phyloP scores from a whole-genome alignment of 768 basidiomycete species.

The Sarcodon sp. region DNA sequence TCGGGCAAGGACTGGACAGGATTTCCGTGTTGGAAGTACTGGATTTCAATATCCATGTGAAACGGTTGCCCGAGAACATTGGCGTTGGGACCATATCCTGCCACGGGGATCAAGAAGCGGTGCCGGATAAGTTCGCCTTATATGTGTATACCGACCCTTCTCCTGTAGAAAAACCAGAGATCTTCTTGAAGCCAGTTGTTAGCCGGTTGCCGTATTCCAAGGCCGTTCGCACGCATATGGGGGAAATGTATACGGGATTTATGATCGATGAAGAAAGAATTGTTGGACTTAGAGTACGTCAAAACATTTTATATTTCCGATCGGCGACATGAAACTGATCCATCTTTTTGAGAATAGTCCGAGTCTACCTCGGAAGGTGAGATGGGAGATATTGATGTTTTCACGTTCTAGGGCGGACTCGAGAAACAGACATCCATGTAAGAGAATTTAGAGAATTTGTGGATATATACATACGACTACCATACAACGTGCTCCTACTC shows the following conservation, averaged over 20 bases:
- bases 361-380: slow-evolving; percentile 14
- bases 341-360: slow-evolving; percentile 3
- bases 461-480: too few species aligned
- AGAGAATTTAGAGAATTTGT: too few species aligned
- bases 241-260: slow-evolving; percentile 19
- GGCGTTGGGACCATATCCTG: background rate
- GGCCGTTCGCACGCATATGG: background rate
- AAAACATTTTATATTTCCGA: too few species aligned
- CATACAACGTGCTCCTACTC: too few species aligned
- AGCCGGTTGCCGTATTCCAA: background rate
- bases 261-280: slow-evolving; percentile 30
- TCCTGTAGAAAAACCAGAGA: background rate
- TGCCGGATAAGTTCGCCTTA: background rate
- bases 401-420: slow-evolving; percentile 9
- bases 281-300: slow-evolving; percentile 26
- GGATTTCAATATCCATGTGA: slow-evolving; percentile 17
- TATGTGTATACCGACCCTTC: background rate
- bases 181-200: background rate
- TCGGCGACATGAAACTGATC: too few species aligned
- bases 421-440: too few species aligned
- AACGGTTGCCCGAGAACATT: slow-evolving; percentile 1
- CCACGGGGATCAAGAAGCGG: background rate
- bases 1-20: slow-evolving; percentile 5
- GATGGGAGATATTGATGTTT: slow-evolving; percentile 19
- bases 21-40: slow-evolving; percentile 10